A percentile compares a stretch with the other conserved stretches of the same genome.
phyloP scores from a whole-genome alignment of 441 rosid genomes.

The Erysimum pusillum region DNA sequence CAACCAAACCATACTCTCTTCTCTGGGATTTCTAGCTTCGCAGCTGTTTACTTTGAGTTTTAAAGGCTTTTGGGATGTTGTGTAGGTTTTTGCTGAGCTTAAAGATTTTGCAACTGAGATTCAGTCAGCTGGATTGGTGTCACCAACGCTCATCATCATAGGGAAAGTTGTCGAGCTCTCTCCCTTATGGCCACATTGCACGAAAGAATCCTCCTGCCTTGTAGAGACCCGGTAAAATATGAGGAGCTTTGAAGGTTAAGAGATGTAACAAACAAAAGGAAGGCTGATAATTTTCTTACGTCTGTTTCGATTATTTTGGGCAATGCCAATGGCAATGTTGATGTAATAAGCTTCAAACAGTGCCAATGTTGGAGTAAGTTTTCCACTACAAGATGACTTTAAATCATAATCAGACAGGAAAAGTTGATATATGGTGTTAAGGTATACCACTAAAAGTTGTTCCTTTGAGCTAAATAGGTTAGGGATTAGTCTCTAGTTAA shows the following conservation, averaged over 20 bases:
- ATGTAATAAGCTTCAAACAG: slow-evolving; percentile 24
- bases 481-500: no score
- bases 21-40: not conserved
- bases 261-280: slow-evolving; percentile 10
- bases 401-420: no score
- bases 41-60: not conserved
- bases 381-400: not conserved
- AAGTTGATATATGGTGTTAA: no score
- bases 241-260: slow-evolving; percentile 26
- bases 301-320: slow-evolving; percentile 13
- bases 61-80: slow-evolving; percentile 6
- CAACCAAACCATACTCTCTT: slow-evolving; percentile 12
- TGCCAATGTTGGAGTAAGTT: not conserved
- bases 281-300: slow-evolving; percentile 13
- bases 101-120: slow-evolving; percentile 78
- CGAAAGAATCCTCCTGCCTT: slow-evolving; percentile 56
- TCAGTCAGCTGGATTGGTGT: slow-evolving; percentile 61
- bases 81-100: slow-evolving; percentile 80
- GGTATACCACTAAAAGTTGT: no score
- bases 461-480: no score
- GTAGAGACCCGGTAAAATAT: slow-evolving; percentile 57
- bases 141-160: slow-evolving; percentile 86
- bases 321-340: slow-evolving; percentile 20
- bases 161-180: slow-evolving; percentile 94
- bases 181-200: slow-evolving; percentile 74